Percentiles rank a stretch among this genome's conserved stretches.
phyloP scores from a whole-genome alignment of 495 filamentous ascomycete species.

The Penicillium canescens region DNA sequence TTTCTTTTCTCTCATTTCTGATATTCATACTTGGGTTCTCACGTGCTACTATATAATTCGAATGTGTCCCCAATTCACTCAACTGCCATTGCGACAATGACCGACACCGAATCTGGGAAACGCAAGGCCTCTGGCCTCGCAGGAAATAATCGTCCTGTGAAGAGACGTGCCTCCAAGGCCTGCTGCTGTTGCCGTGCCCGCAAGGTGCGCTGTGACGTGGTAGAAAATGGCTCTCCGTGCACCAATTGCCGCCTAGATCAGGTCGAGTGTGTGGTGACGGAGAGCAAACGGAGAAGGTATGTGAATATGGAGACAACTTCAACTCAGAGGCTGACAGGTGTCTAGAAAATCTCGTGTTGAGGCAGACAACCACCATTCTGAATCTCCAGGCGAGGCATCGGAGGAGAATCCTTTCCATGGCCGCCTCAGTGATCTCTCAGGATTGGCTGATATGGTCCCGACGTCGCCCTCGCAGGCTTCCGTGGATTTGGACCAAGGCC shows the following conservation, averaged over 20 bases:
- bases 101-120: constrained; percentile 42
- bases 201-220: constrained; percentile 94
- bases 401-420: constrained; percentile 37
- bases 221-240: constrained; percentile 82
- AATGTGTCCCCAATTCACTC: constrained; percentile 21
- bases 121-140: constrained; percentile 45
- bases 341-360: constrained; percentile 48
- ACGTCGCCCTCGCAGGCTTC: constrained; percentile 44
- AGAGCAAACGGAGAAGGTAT: constrained; percentile 83
- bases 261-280: constrained; percentile 84
- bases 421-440: constrained; percentile 29
- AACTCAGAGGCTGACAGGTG: constrained; percentile 16
- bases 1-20: constrained; percentile 2
- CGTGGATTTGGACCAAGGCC: constrained; percentile 43
- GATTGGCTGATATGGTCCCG: constrained; percentile 32
- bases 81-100: constrained; percentile 27
- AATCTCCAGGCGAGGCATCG: constrained; percentile 38
- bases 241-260: constrained; percentile 88
- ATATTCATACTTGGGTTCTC: neutral
- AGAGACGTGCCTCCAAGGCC: constrained; percentile 82
- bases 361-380: constrained; percentile 31
- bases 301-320: constrained; percentile 15
- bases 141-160: constrained; percentile 58
- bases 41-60: constrained; percentile 7
- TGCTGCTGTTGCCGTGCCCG: constrained; percentile 84